These are phyloP conservation scores for Pseudoperonospora humuli DNA, from an alignment of 352 stramenopile genomes.

Conservation along the genomic window DNA sequence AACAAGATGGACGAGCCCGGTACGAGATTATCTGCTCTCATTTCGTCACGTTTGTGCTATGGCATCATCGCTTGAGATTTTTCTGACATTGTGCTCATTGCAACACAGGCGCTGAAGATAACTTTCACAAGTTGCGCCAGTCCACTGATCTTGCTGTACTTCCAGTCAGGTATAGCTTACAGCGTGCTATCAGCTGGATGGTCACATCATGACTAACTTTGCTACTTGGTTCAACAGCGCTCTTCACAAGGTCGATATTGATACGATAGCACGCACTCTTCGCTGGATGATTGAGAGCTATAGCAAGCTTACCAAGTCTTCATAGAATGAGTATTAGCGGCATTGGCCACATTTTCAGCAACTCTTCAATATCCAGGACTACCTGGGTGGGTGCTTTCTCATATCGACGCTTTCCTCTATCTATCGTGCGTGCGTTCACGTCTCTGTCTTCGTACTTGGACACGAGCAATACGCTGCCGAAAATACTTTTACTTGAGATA, in stretches of 20 bases:
- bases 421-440: too few species aligned
- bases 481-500: too few species aligned
- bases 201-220: not conserved
- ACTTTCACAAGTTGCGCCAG: constrained; percentile 63
- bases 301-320: constrained; percentile 44
- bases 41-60: too few species aligned
- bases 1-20: constrained; percentile 88
- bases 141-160: constrained; percentile 68
- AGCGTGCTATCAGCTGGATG: not conserved
- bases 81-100: not conserved
- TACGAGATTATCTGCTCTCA: constrained; percentile 3
- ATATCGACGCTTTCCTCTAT: too few species aligned
- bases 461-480: too few species aligned
- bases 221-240: constrained; percentile 28
- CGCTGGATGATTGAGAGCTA: constrained; percentile 66
- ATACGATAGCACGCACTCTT: constrained; percentile 64
- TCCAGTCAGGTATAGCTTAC: constrained; percentile 50
- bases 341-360: constrained; percentile 3
- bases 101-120: constrained; percentile 54
- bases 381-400: too few species aligned
- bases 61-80: too few species aligned
- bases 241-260: constrained; percentile 84
- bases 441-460: too few species aligned
- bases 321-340: constrained; percentile 19
- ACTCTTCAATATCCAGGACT: too few species aligned